Conservation (phyloP, 2,329 filamentous ascomycete genomes). For the Alternaria sp. region DNA sequence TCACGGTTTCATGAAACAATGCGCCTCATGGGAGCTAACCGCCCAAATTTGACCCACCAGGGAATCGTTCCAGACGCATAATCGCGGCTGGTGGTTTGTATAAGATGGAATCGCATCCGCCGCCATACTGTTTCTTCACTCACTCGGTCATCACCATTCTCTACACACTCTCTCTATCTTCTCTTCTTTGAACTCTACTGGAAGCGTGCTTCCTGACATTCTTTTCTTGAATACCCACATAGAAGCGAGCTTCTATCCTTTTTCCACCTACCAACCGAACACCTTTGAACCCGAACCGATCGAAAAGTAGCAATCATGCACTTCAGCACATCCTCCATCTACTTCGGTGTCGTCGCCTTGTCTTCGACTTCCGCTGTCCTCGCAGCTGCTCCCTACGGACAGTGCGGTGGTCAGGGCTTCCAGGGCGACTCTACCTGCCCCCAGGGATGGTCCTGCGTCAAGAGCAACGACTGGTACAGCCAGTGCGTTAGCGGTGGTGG, state of each 20-base stretch:
- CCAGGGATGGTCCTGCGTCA: conserved; percentile 49
- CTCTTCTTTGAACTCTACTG: conserved; percentile 9
- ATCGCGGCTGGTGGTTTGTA: background rate
- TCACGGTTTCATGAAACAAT: conserved; percentile 27
- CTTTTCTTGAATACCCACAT: conserved; percentile 17
- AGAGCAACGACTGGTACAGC: conserved; percentile 55
- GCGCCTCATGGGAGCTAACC: background rate
- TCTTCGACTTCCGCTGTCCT: conserved; percentile 37
- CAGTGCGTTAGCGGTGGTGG: conserved; percentile 47
- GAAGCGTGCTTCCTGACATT: conserved; percentile 33
- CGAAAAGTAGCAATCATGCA: conserved; percentile 23
- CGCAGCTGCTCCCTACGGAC: conserved; percentile 46
- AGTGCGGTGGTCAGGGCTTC: conserved; percentile 55
- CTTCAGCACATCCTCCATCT: conserved; percentile 27
- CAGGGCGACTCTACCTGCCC: conserved; percentile 50
- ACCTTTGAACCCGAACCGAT: background rate
- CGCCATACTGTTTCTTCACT: background rate
- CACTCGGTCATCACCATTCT: conserved; percentile 13
- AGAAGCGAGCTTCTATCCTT: conserved; percentile 23
- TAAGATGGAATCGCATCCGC: conserved; percentile 3
- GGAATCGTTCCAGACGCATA: background rate
- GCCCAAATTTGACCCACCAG: conserved; percentile 1
- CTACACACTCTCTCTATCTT: conserved; percentile 5
- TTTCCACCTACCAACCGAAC: background rate
- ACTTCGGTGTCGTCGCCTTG: conserved; percentile 37